These are phyloP conservation scores for Trichoderma parareesei DNA, from an alignment of 495 filamentous ascomycete species.

Conservation along the genomic window DNA sequence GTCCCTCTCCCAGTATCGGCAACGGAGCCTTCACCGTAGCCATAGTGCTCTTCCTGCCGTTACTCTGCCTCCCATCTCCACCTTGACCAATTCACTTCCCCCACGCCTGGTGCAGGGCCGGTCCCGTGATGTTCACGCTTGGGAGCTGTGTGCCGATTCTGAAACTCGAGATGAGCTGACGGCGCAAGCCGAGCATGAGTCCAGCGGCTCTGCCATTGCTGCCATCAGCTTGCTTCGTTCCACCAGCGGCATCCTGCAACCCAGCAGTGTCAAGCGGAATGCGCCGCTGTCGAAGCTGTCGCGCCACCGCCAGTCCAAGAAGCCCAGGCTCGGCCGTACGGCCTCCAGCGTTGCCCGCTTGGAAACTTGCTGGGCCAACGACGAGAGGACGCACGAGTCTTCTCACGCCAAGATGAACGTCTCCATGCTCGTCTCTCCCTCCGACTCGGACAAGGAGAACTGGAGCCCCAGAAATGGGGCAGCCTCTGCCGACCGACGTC, in stretches of 20 bases:
- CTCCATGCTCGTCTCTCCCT: slow-evolving; percentile 22
- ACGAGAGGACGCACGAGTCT: slow-evolving; percentile 23
- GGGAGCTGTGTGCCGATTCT: slow-evolving; percentile 74
- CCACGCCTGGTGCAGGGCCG: slow-evolving; percentile 50
- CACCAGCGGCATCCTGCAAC: slow-evolving; percentile 41
- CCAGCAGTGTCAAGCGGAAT: slow-evolving; percentile 49
- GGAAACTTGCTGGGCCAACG: slow-evolving; percentile 38
- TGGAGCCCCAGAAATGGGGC: slow-evolving; percentile 54
- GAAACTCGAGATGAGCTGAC: slow-evolving; percentile 62
- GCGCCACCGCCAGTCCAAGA: slow-evolving; percentile 33
- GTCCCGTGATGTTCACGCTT: slow-evolving; percentile 72
- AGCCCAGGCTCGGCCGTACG: slow-evolving; percentile 55
- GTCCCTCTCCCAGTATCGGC: slow-evolving; percentile 45
- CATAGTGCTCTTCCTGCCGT: slow-evolving; percentile 42
- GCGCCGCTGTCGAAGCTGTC: slow-evolving; percentile 33
- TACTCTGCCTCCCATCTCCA: slow-evolving; percentile 43
- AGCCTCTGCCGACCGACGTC: slow-evolving; percentile 10
- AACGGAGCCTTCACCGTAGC: slow-evolving; percentile 44
- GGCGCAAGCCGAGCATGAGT: slow-evolving; percentile 62
- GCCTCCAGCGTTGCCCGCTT: slow-evolving; percentile 60
- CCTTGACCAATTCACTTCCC: slow-evolving; percentile 53
- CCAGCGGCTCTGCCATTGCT: slow-evolving; percentile 59
- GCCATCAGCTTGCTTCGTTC: slow-evolving; percentile 68
- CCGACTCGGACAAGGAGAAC: slow-evolving; percentile 91
- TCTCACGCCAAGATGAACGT: slow-evolving; percentile 37